Evolutionary conservation across 441 rosid genomes (phyloP).

Genomic region (Jatropha podagrica): DNA sequence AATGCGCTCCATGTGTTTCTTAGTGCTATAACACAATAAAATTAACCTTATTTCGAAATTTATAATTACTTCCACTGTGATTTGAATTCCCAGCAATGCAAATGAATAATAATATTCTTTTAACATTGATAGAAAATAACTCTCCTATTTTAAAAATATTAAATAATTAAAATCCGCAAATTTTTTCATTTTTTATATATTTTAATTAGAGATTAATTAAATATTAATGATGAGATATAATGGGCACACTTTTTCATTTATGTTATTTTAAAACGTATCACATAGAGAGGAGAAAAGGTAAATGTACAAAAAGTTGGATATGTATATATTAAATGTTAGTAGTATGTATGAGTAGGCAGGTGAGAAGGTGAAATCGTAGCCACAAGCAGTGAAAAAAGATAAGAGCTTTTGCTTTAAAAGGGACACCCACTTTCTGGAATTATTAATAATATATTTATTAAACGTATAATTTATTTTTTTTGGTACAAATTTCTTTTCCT

Average conservation of each 20-base stretch:
- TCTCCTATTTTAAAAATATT: no score
- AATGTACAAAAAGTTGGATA: conserved; percentile 23
- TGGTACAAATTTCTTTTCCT: conserved; percentile 21
- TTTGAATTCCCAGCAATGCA: no score
- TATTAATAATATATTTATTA: conserved; percentile 24
- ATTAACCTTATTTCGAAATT: no score
- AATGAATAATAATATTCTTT: no score
- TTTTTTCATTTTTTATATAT: not conserved
- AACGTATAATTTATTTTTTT: not conserved
- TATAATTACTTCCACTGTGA: no score
- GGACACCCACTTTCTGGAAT: conserved; percentile 85
- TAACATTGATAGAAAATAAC: no score
- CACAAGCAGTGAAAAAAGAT: conserved; percentile 46
- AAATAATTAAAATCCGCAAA: no score
- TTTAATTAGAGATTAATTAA: no score
- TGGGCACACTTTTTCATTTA: conserved; percentile 14
- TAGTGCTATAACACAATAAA: conserved; percentile 22
- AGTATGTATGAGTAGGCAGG: no score
- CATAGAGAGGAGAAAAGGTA: conserved; percentile 7
- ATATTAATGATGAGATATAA: no score
- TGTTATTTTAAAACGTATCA: not conserved
- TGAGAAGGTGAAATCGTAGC: conserved; percentile 32
- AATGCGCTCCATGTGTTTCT: conserved; percentile 31
- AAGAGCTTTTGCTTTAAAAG: conserved; percentile 68
- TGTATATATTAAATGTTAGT: no score